Evolutionary conservation across 192 early-diverging fungal species (phyloP), one percentile per base, ranked within the genome.

Genomic region (Linnemannia exigua): DNA sequence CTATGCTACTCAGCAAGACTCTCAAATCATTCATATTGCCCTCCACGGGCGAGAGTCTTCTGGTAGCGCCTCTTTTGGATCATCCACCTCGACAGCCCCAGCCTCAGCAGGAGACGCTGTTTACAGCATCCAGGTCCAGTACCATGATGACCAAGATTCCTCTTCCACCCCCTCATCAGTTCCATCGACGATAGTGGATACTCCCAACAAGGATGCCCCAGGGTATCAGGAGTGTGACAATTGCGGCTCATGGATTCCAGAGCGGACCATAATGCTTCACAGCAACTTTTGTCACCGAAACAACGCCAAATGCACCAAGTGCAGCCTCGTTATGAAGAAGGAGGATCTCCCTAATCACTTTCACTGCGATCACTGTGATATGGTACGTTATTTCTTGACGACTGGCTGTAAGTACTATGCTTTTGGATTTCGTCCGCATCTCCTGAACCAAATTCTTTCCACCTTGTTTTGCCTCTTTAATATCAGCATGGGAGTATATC

Each of bases 271-370:
- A 25, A 80, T 87, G 11, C 90, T 98, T 70, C 97, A 99, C 76
- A 88, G 88, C 72, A 92, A 92, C 7, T 95, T 97, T 67, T 99
- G 97, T 88, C 67, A 89, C 67, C 91, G 97, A 0, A 96, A 99
- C 79, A 97, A 98, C 84, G 69, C 88, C 11, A 81, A 90, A 36
- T 98, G 97, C 76, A 75, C 81, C 2, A 73, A 67, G 19, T 98
- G 97, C 88, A 73, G 84, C 1, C 87, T 89, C 28, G 90, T 95
- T 11, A 93, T 98, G 84, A 92, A 93, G 75, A 94, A 93, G 33
- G 87, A 89, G 1, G 94, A 97, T 38, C 76, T 90, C n/a, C 67
- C 76, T 6, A 77, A 89, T 0, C 97, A 98, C 78, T 97, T 95
- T 95, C 97, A 99, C 82, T 99, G 97, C 88, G 89, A 90, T 19